These are phyloP conservation scores for Trichophyton benhamiae DNA, from an alignment of 2,329 filamentous ascomycete species.

Conservation along the genomic window DNA sequence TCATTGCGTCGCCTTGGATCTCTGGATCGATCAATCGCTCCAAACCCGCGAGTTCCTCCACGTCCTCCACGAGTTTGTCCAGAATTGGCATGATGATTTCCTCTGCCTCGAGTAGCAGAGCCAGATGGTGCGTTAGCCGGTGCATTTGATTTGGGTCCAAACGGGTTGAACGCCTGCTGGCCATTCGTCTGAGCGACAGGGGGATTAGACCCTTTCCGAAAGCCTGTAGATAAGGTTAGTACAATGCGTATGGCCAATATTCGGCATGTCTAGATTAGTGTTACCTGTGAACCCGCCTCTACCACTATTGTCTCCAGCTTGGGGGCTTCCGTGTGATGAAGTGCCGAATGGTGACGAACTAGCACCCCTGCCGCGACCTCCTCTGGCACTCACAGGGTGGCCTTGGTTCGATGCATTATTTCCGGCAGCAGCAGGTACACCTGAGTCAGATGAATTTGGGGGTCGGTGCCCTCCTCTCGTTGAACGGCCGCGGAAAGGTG, in stretches of 20 bases:
- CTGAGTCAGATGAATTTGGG: neutral
- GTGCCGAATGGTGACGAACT: neutral
- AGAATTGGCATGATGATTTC: neutral
- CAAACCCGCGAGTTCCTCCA: neutral
- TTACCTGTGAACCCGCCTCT: neutral
- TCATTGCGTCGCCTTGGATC: conserved; percentile 11
- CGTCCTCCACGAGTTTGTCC: neutral
- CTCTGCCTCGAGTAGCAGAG: neutral
- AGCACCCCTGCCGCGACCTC: neutral
- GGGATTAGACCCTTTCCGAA: neutral
- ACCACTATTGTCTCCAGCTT: neutral
- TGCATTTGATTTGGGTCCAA: neutral
- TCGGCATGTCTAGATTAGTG: neutral
- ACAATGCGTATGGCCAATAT: neutral
- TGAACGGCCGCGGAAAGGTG: neutral
- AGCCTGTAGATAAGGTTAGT: neutral
- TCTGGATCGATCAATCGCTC: conserved; percentile 11
- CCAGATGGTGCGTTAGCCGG: neutral
- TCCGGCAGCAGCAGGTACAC: neutral
- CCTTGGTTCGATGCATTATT: neutral
- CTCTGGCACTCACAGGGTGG: neutral
- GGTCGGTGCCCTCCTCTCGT: neutral
- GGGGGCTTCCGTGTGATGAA: neutral
- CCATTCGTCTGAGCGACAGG: neutral
- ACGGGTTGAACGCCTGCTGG: neutral